Base-by-base conservation (phyloP, 306 rosid species). In the Prunus mume region DNA sequence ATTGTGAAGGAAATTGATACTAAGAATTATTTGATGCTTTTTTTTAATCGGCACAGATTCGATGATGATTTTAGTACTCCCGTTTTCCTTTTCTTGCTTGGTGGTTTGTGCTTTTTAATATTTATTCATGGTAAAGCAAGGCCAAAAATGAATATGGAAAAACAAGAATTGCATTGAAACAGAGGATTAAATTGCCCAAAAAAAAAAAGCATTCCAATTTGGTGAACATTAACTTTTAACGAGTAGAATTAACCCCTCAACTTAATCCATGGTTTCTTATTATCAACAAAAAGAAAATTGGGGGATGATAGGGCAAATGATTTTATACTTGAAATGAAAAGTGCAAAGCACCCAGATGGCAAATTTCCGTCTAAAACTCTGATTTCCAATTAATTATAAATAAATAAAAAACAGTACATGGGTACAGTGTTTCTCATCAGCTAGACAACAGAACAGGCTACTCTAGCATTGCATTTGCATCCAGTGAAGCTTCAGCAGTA, bases 391-490 rank as follows among this genome's bases (percentile, higher is more conserved):
- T 54, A 41, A 65, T 46, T 46, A 9, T 12, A 46, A 46, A 46
- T 11, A 46, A 46, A 46, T 11, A 64, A 12, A 18, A 19, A 60
- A 60, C 4, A 58, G 34, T 27, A 45, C 69, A 9, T 14, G 9
- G n/a, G 46, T n/a, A 55, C 38, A 56, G 14, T 22, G 49, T 62
- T 38, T 19, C 52, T 58, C 28, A 18, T 18, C 32, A 19, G 25
- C 24, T 19, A 30, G 25, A 62, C 34, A 72, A 24, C 12, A 25
- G 1, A 10, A 65, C 43, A 6, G 38, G 38, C 75, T 75, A 92
- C 65, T 88, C 91, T 25, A 65, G 1, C 97, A 90, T 34, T 34
- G 38, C 38, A 34, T 34, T 92, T 68, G 77, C 81, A 67, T 90
- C 91, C 24, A n/a, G 76, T 8, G 89, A 78, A 76, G 67, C 76